A percentile compares a stretch with the other conserved stretches of the same genome.
These are phyloP conservation scores for Taxawa tesnikishii DNA, from an alignment of 2,329 filamentous ascomycete species.

Conservation along the genomic window DNA sequence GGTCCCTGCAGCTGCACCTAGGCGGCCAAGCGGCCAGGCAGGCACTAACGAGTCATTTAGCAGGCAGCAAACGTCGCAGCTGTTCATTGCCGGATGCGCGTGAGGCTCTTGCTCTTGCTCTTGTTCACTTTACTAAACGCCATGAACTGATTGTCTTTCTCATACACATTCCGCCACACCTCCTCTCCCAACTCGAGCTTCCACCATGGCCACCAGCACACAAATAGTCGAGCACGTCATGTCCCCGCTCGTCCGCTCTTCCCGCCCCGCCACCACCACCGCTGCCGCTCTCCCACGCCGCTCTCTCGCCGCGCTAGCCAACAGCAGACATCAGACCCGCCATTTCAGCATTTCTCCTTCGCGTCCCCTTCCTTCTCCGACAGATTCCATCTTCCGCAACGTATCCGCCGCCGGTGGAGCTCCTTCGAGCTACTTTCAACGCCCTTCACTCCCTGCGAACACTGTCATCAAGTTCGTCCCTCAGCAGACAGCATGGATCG, in stretches of 20 bases:
- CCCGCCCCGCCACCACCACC: conserved; percentile 19
- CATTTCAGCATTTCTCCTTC: conserved; percentile 10
- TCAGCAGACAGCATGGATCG: conserved; percentile 99
- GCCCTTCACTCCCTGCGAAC: conserved; percentile 66
- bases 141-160: no score
- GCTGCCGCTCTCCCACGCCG: conserved; percentile 16
- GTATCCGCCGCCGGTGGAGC: conserved; percentile 14
- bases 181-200: background rate
- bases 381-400: conserved; percentile 21
- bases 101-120: no score
- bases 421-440: conserved; percentile 26
- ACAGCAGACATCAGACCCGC: conserved; percentile 18
- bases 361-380: conserved; percentile 14
- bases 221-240: conserved; percentile 3
- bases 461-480: conserved; percentile 93
- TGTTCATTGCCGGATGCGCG: no score
- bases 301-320: conserved; percentile 18
- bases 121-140: no score
- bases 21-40: no score
- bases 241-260: conserved; percentile 22
- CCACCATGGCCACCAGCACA: background rate
- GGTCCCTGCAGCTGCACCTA: no score
- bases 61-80: no score
- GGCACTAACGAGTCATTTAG: no score
- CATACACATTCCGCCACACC: background rate